These are phyloP conservation scores for Dothiorella sarmentorum DNA, from an alignment of 2,329 filamentous ascomycete species.

Conservation along the genomic window DNA sequence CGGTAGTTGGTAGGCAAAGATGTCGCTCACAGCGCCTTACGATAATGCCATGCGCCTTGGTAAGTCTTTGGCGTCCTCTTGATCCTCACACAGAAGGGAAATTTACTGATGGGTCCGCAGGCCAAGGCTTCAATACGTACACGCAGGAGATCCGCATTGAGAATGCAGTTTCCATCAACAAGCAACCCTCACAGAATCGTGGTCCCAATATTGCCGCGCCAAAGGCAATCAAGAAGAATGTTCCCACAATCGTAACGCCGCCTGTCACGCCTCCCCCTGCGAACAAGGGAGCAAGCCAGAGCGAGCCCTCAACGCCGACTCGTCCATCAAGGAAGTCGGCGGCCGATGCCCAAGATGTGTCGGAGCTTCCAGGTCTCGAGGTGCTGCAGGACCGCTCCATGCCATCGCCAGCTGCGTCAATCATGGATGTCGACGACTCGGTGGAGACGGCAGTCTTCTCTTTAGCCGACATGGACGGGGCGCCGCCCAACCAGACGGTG, in stretches of 20 bases:
- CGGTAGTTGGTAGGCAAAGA: slow-evolving; percentile 12
- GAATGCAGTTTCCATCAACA: slow-evolving; percentile 31
- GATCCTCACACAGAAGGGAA: too few relatives aligned
- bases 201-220: slow-evolving; percentile 18
- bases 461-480: slow-evolving; percentile 1
- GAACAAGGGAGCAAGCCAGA: not conserved
- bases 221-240: not conserved
- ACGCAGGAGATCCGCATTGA: slow-evolving; percentile 41
- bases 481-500: slow-evolving; percentile 30
- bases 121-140: slow-evolving; percentile 40
- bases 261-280: slow-evolving; percentile 21
- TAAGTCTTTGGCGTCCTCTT: too few relatives aligned
- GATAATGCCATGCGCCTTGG: slow-evolving; percentile 38
- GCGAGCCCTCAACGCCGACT: not conserved
- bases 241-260: slow-evolving; percentile 19
- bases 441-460: slow-evolving; percentile 11
- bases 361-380: not conserved
- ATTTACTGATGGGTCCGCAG: slow-evolving; percentile 19
- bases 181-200: not conserved
- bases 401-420: not conserved
- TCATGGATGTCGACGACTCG: not conserved
- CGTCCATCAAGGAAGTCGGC: not conserved
- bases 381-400: not conserved
- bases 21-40: slow-evolving; percentile 37
- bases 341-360: not conserved